Evolutionary conservation across 2,329 filamentous ascomycete species (phyloP).

Genomic region (Stemphylium vesicarium): DNA sequence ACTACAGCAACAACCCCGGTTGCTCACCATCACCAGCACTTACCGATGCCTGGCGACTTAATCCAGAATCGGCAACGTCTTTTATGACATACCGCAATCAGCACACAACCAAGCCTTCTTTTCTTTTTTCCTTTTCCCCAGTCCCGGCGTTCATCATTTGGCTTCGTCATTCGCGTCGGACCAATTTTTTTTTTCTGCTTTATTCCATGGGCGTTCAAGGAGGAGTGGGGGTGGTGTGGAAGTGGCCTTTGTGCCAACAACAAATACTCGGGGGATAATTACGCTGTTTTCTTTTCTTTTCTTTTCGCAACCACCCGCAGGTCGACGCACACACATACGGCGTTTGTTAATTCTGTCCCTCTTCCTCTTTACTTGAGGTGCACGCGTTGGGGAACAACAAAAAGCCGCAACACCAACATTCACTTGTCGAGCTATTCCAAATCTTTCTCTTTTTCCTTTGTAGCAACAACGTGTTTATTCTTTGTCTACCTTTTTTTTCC

Average conservation of each 20-base stretch:
- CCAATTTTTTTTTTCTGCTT: not conserved
- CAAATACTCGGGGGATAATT: not conserved
- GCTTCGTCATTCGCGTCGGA: not conserved
- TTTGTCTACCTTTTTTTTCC: not conserved
- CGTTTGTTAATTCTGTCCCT: not conserved
- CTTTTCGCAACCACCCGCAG: too few species aligned
- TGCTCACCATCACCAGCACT: not conserved
- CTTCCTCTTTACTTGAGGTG: slow-evolving; percentile 15
- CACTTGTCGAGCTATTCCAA: too few species aligned
- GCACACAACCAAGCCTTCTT: not conserved
- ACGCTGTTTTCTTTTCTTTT: not conserved
- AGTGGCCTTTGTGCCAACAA: not conserved
- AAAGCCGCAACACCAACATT: too few species aligned
- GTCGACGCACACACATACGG: not conserved
- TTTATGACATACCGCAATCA: not conserved
- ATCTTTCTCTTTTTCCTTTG: slow-evolving; percentile 31
- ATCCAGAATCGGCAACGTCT: not conserved
- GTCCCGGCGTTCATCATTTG: not conserved
- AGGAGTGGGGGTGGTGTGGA: not conserved
- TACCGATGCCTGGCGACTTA: not conserved
- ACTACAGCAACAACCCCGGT: not conserved
- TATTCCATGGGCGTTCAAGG: not conserved
- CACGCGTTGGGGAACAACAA: too few species aligned
- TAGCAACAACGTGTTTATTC: slow-evolving; percentile 8
- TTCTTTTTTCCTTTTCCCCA: not conserved